Evolutionary conservation across 2,329 filamentous ascomycete species (phyloP).

Genomic region (Orbilia quercus): DNA sequence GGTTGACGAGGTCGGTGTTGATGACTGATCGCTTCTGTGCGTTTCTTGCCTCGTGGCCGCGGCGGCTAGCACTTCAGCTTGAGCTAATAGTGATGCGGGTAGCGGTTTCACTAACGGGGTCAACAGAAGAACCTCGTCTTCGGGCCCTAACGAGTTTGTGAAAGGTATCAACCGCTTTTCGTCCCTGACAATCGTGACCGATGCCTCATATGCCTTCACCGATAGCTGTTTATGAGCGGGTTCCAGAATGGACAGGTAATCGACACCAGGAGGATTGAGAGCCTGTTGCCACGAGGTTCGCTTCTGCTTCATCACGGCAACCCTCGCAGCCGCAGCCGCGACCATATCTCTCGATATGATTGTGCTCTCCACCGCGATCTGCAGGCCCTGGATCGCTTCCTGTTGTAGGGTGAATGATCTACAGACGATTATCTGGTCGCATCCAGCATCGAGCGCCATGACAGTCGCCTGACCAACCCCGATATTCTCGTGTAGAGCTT

Average conservation of each 20-base stretch:
- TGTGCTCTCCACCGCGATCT: constrained; percentile 86
- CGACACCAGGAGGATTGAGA: constrained; percentile 80
- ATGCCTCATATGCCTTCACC: constrained; percentile 86
- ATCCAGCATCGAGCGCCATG: constrained; percentile 96
- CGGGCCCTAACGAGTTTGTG: constrained; percentile 63
- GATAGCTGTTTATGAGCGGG: constrained; percentile 86
- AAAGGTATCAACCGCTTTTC: constrained; percentile 82
- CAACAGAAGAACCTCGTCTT: constrained; percentile 66
- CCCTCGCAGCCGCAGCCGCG: constrained; percentile 79
- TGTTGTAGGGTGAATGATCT: constrained; percentile 50
- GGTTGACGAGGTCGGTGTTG: constrained; percentile 63
- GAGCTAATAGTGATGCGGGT: constrained; percentile 50
- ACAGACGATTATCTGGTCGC: constrained; percentile 92
- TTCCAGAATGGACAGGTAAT: constrained; percentile 79
- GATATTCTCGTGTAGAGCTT: constrained; percentile 92
- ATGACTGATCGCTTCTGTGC: constrained; percentile 63
- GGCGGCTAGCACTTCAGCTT: constrained; percentile 37
- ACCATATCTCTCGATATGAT: constrained; percentile 86
- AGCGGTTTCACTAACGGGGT: constrained; percentile 70
- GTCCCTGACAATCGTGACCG: constrained; percentile 91
- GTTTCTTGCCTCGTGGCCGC: constrained; percentile 31
- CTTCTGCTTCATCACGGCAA: constrained; percentile 83
- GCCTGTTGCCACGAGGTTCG: constrained; percentile 93
- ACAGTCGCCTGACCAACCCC: constrained; percentile 97
- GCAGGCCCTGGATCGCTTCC: constrained; percentile 77